These are phyloP conservation scores for Grosmannia huntii DNA, from an alignment of 2,329 filamentous ascomycete species.

Conservation along the genomic window DNA sequence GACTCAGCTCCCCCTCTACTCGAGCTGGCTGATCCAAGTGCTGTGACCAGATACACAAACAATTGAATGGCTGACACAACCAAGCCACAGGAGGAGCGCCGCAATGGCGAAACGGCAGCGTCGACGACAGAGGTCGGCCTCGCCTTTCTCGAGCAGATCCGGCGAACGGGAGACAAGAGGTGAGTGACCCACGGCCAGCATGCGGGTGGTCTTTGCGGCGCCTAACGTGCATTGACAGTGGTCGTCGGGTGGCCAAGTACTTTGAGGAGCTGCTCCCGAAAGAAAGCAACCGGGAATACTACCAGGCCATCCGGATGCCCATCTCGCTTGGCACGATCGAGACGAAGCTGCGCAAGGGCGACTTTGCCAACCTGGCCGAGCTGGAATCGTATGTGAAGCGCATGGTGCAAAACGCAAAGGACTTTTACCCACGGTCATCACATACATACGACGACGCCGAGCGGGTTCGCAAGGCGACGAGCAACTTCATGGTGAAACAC, in stretches of 20 bases:
- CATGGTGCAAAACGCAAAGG: conserved; percentile 78
- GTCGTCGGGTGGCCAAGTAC: conserved; percentile 59
- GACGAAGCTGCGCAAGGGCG: conserved; percentile 53
- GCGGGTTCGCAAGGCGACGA: conserved; percentile 71
- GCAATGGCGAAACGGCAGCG: conserved; percentile 48
- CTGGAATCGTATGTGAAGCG: conserved; percentile 80
- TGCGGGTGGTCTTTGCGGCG: background rate
- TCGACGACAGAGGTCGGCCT: conserved; percentile 60
- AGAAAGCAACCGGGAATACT: conserved; percentile 59
- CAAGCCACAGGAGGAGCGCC: conserved; percentile 21
- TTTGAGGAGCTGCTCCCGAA: conserved; percentile 61
- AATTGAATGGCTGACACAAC: background rate
- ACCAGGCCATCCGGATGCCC: conserved; percentile 62
- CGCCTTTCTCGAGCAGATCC: conserved; percentile 62
- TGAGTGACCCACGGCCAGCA: conserved; percentile 28
- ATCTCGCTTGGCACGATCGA: conserved; percentile 69
- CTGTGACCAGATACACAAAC: background rate
- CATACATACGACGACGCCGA: conserved; percentile 73
- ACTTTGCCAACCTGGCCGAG: conserved; percentile 58
- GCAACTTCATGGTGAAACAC: conserved; percentile 75
- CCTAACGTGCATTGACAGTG: conserved; percentile 29
- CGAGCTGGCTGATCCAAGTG: background rate
- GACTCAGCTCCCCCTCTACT: too few relatives aligned
- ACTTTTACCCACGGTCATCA: conserved; percentile 64
- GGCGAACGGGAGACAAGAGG: conserved; percentile 70